Percentiles rank a stretch among this genome's conserved stretches.
Conservation (phyloP, 495 filamentous ascomycete species). For the Xeromyces bisporus region DNA sequence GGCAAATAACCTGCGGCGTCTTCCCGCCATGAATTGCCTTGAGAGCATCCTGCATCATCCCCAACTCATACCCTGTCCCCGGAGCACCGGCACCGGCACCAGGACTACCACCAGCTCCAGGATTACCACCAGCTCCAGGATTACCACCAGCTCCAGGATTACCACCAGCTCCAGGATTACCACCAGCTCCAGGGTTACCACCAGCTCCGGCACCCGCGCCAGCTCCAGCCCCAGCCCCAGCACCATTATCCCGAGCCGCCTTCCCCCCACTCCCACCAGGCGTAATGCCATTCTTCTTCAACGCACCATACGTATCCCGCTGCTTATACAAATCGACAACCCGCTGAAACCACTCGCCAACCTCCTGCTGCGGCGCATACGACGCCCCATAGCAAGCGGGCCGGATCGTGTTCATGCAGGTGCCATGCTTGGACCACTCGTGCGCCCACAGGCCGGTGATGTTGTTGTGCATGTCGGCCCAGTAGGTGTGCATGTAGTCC, state of each 20-base stretch:
- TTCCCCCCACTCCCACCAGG: slow-evolving; percentile 32
- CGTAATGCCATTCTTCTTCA: slow-evolving; percentile 44
- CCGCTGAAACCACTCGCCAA: slow-evolving; percentile 40
- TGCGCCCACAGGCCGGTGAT: slow-evolving; percentile 60
- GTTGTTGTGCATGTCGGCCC: slow-evolving; percentile 41
- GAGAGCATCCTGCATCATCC: slow-evolving; percentile 33
- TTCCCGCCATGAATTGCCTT: slow-evolving; percentile 36
- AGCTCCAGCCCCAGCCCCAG: no score
- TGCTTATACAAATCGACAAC: slow-evolving; percentile 42
- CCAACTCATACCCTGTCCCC: slow-evolving; percentile 36
- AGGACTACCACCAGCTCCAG: no score
- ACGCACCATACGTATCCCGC: slow-evolving; percentile 43
- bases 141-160: no score
- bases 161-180: no score
- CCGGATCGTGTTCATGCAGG: slow-evolving; percentile 43
- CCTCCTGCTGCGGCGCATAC: slow-evolving; percentile 43
- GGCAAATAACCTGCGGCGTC: slow-evolving; percentile 47
- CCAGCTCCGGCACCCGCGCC: no score
- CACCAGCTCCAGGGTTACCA: no score
- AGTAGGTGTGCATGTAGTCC: slow-evolving; percentile 55
- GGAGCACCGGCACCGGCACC: no score
- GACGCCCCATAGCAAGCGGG: slow-evolving; percentile 55
- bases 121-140: no score
- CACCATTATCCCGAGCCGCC: no score
- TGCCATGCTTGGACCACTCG: slow-evolving; percentile 65